Conservation (phyloP, 2,329 filamentous ascomycete genomes). For the Beauveria caledonica region DNA sequence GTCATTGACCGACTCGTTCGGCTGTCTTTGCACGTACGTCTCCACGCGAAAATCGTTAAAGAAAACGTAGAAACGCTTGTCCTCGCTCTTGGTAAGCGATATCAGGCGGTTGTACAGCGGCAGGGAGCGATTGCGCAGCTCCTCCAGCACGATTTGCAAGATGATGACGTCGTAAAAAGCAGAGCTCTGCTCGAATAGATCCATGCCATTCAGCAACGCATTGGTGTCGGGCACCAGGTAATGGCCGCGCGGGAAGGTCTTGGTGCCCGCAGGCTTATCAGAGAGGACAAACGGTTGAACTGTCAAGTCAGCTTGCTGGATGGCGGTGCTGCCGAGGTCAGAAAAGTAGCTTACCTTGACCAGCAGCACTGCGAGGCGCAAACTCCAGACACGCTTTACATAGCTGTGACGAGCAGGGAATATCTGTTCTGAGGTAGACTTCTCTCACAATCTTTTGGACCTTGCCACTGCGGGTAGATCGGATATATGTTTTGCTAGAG, state of each 20-base stretch:
- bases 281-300: conserved; percentile 81
- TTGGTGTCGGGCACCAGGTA: conserved; percentile 97
- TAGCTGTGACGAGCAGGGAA: conserved; percentile 89
- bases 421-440: conserved; percentile 91
- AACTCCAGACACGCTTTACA: conserved; percentile 67
- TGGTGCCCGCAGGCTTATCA: conserved; percentile 77
- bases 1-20: conserved; percentile 87
- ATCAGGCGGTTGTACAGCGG: conserved; percentile 92
- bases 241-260: conserved; percentile 74
- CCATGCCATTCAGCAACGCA: conserved; percentile 90
- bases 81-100: conserved; percentile 84
- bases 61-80: conserved; percentile 97
- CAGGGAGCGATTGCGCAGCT: conserved; percentile 86
- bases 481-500: conserved; percentile 91
- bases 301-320: conserved; percentile 25
- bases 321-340: conserved; percentile 9
- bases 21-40: conserved; percentile 69
- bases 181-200: conserved; percentile 85
- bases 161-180: conserved; percentile 97
- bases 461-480: conserved; percentile 91
- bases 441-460: conserved; percentile 98
- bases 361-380: conserved; percentile 71
- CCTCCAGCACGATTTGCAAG: conserved; percentile 91
- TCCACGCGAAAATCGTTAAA: conserved; percentile 97
- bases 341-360: conserved; percentile 50